Evolutionary conservation across 2,329 filamentous ascomycete genomes (phyloP).

Genomic region (Didymella pomorum): DNA sequence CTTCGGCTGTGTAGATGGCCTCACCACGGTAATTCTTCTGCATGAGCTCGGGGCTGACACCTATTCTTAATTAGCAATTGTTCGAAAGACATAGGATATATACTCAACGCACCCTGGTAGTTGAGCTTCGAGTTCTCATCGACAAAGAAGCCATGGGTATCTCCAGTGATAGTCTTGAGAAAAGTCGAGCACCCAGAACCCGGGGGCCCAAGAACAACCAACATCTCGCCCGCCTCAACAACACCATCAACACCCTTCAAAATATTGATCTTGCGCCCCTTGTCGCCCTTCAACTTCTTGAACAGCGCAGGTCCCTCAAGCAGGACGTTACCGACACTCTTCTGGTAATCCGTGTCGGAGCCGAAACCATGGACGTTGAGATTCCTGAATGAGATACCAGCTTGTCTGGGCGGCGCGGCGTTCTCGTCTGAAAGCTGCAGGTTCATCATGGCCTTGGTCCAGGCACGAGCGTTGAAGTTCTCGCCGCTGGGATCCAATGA

Average conservation of each 20-base stretch:
- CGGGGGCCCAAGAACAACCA: conserved; percentile 77
- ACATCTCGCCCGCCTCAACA: conserved; percentile 75
- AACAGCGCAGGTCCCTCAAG: conserved; percentile 51
- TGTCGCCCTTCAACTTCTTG: conserved; percentile 47
- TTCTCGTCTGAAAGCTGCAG: conserved; percentile 54
- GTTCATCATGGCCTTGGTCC: conserved; percentile 61
- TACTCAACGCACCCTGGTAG: conserved; percentile 69
- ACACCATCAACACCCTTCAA: conserved; percentile 72
- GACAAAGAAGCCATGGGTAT: conserved; percentile 80
- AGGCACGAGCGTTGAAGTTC: conserved; percentile 58
- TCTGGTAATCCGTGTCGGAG: conserved; percentile 60
- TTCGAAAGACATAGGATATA: background rate
- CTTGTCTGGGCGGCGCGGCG: conserved; percentile 53
- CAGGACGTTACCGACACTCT: conserved; percentile 59
- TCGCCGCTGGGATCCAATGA: conserved; percentile 56
- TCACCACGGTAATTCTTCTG: conserved; percentile 80
- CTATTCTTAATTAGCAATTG: conserved; percentile 44
- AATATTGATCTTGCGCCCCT: conserved; percentile 65
- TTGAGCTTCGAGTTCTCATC: conserved; percentile 77
- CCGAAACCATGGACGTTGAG: conserved; percentile 61
- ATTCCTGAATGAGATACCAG: conserved; percentile 57
- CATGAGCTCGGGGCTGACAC: conserved; percentile 76
- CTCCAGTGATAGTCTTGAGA: conserved; percentile 82
- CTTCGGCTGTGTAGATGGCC: conserved; percentile 85
- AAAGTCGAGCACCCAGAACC: conserved; percentile 79